Evolutionary conservation across 2,329 filamentous ascomycete species (phyloP), one percentile per base, ranked within the genome.

Genomic region (Paecilomyces formosus): DNA sequence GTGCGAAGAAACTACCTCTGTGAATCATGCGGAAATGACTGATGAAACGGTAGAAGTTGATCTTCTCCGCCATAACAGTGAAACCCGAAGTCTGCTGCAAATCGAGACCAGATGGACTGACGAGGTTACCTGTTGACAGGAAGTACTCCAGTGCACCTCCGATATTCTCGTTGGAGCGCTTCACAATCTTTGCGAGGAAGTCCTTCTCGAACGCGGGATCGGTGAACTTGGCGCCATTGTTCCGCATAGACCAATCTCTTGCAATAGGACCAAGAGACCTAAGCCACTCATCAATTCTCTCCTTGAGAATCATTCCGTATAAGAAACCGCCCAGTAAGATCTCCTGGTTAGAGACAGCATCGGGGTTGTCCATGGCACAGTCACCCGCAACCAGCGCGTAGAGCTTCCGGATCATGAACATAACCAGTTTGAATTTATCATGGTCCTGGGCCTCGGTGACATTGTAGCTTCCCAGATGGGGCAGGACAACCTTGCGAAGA

Each of bases 21-120:
- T 99, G 94, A 59, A 99, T 91, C 92, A 97, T 97, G 65, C 94
- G 89, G 83, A 99, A 99, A 75, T 99, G 94, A 74, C 90, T 94
- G 78, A 99, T 96, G 78, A 97, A 99, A 68, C 94, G 90, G 69
- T 96, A 86, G 73, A 97, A 99, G 78, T 99, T 99, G 72, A 99
- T 93, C 82, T 97, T 97, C 73, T 99, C 94, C 2, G 94, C 94
- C 55, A 97, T 92, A 55, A 99, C 92, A 0, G 91, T 96, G 74
- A 96, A 99, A 62, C 94, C 94, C 12, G 93, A 94, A 0, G 88
- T 88, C 75, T 99, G 94, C 71, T 97, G 94, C 68, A 97, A 76
- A 81, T 99, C 94, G 49, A 99, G 82, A 63, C 94, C 94, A 30
- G 90, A 96, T 13, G 90, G 87, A 79, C 90, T 96, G 69, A 91